phyloP scores from a whole-genome alignment of 129 eudicot species.

The Artemisia argyi region DNA sequence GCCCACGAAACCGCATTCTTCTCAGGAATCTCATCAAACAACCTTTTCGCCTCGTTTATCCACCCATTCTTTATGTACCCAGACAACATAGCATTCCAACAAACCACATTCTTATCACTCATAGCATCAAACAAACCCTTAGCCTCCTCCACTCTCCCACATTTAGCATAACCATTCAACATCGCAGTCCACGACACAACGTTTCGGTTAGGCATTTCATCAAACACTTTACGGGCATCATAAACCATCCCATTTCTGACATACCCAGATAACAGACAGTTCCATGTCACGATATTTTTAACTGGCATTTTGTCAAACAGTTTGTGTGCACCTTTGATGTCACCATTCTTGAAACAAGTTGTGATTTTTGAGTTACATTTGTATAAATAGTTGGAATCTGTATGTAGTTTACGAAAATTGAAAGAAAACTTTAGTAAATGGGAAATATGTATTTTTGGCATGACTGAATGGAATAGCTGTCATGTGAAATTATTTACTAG shows the following conservation, averaged over 20 bases:
- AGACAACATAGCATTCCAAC: slow-evolving; percentile 73
- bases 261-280: slow-evolving; percentile 63
- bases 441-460: slow-evolving; percentile 6
- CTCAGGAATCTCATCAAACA: slow-evolving; percentile 51
- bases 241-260: slow-evolving; percentile 39
- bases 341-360: slow-evolving; percentile 44
- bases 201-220: slow-evolving; percentile 59
- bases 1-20: slow-evolving; percentile 53
- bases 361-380: slow-evolving; percentile 52
- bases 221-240: slow-evolving; percentile 46
- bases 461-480: too few relatives aligned
- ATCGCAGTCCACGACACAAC: slow-evolving; percentile 79
- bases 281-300: slow-evolving; percentile 62
- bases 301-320: slow-evolving; percentile 49
- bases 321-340: slow-evolving; percentile 41
- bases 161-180: slow-evolving; percentile 67
- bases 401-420: slow-evolving; percentile 2
- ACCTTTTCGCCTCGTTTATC: slow-evolving; percentile 39
- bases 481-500: too few relatives aligned
- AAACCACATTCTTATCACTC: slow-evolving; percentile 47
- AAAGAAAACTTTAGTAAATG: slow-evolving; percentile 9
- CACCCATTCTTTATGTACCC: slow-evolving; percentile 49
- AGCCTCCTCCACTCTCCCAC: slow-evolving; percentile 58
- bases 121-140: slow-evolving; percentile 54
- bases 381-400: slow-evolving; percentile 36